Conservation (phyloP, 805 yeast species). For the Myxozyma sirexii region DNA sequence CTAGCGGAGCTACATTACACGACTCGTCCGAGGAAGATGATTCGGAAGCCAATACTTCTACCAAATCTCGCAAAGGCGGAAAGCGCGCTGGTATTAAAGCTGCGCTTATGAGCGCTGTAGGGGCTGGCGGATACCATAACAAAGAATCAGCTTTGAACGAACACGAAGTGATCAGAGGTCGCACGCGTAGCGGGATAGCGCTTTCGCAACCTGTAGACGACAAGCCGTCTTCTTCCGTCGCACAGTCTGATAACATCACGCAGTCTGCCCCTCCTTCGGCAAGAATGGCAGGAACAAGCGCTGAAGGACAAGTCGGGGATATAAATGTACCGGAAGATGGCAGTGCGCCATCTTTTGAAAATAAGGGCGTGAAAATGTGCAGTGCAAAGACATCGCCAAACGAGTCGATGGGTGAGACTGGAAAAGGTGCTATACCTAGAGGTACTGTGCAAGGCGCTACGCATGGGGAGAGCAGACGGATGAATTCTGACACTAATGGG, state of each 20-base stretch:
- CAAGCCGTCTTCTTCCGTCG: not conserved
- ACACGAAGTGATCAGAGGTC: not conserved
- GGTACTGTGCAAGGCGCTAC: not conserved
- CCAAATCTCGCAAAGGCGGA: not conserved
- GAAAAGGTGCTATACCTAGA: not conserved
- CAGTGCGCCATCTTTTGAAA: too few species aligned
- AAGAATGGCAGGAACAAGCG: not conserved
- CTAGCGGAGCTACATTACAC: not conserved
- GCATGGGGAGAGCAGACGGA: not conserved
- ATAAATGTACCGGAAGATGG: too few species aligned
- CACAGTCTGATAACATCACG: not conserved
- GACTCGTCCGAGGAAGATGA: too few species aligned
- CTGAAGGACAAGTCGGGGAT: not conserved
- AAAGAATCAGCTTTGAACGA: not conserved
- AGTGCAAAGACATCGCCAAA: too few species aligned
- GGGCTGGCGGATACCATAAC: not conserved
- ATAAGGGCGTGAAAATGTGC: too few species aligned
- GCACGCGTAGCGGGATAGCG: not conserved
- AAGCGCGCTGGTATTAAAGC: not conserved
- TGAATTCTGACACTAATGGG: not conserved
- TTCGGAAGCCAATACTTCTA: not conserved
- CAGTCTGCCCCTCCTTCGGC: not conserved
- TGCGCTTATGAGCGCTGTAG: not conserved
- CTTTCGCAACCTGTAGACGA: not conserved
- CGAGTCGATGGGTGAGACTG: not conserved